Evolutionary conservation across 192 early-diverging fungal species (phyloP), one percentile per base, ranked within the genome.

Genomic region (Anaeromyces robustus): DNA sequence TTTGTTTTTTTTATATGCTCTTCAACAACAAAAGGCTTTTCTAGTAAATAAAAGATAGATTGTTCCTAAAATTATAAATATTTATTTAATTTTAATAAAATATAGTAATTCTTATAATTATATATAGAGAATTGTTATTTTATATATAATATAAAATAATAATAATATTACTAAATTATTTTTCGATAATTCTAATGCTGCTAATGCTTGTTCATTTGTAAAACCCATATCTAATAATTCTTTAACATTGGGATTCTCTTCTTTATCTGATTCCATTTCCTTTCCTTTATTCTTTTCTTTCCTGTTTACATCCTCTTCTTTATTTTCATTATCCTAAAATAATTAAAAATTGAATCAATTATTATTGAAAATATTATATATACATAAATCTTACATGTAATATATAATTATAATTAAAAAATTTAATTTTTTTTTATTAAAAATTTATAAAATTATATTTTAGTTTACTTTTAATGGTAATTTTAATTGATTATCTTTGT

Each of bases 171-270:
- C 90, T 85, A 91, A 77, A 77, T 91, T 83, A 14, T 87, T 78
- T 78, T 87, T 88, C 7, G 87, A 78, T 39, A 94, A 86, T 0
- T 85, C 79, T 9, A 94, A 83, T 1, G 93, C 92, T 0, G 90
- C 85, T 30, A 86, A 87, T 19, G 92, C 92, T 78, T 91, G 89
- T 28, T 89, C 89, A 12, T 82, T 81, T 29, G 82, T 78, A 79
- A 94, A 94, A 13, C 93, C 93, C 91, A 94, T 93, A 78, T 92
- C 92, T 52, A 87, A 77, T 30, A 93, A 88, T n/a, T 86, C 84
- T 30, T 83, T 80, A 11, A 89, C 26, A 68, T 68, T 68, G 26
- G 52, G 4, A n/a, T 68, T 68, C 4, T 68, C 52, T n/a, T 68
- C 11, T 68, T 68, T 18, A 28, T 68, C 18, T n/a, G 4, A 28